These are phyloP conservation scores for Orbilia oligospora DNA, from an alignment of 2,329 filamentous ascomycete genomes.

Conservation along the genomic window DNA sequence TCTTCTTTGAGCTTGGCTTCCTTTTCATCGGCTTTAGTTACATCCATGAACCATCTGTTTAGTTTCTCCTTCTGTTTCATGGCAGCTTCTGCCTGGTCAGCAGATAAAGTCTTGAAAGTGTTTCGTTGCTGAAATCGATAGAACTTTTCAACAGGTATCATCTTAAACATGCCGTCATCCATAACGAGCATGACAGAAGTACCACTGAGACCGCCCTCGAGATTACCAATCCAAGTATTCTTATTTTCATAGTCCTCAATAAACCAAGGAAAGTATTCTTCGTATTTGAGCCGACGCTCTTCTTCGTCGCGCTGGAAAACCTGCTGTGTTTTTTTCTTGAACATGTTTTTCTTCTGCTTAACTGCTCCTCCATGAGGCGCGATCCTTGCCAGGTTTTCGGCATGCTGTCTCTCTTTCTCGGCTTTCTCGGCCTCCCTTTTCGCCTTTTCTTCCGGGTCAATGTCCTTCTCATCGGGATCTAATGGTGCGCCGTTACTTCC, in stretches of 20 bases:
- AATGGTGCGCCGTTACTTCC: constrained; percentile 68
- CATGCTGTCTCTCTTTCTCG: constrained; percentile 86
- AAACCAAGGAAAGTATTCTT: constrained; percentile 96
- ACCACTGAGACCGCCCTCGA: constrained; percentile 86
- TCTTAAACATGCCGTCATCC: constrained; percentile 78
- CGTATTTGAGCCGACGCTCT: constrained; percentile 85
- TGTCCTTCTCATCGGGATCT: constrained; percentile 70
- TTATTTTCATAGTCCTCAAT: constrained; percentile 96
- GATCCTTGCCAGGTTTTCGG: constrained; percentile 91
- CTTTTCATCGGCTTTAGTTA: constrained; percentile 70
- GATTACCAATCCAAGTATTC: constrained; percentile 92
- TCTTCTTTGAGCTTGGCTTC: constrained; percentile 73
- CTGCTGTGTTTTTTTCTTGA: constrained; percentile 85
- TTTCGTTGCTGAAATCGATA: constrained; percentile 89
- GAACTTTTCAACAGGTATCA: constrained; percentile 95
- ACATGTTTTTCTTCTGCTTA: constrained; percentile 77
- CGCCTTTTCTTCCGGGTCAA: constrained; percentile 78
- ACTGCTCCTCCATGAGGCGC: constrained; percentile 81
- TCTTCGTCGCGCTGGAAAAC: constrained; percentile 85
- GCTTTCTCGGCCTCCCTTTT: constrained; percentile 75
- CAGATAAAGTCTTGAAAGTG: constrained; percentile 80
- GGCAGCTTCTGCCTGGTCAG: constrained; percentile 86
- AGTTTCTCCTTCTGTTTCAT: constrained; percentile 84
- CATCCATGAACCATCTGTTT: constrained; percentile 83
- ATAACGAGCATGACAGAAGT: constrained; percentile 85